Evolutionary conservation across 2,329 filamentous ascomycete genomes (phyloP).

Genomic region (Pestalotiopsis sp.): DNA sequence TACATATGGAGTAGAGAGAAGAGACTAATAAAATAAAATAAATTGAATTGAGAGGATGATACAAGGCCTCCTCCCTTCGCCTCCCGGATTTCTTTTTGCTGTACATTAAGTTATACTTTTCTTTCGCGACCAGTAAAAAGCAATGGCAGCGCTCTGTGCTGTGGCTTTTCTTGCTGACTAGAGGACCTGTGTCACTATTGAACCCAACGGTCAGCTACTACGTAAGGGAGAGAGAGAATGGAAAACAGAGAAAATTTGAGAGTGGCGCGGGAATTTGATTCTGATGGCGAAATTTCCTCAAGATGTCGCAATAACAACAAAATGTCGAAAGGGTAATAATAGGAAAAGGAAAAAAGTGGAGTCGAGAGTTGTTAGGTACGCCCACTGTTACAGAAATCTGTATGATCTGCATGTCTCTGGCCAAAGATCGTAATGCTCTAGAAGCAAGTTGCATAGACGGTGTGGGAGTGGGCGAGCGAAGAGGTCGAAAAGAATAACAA

Average conservation of each 20-base stretch:
- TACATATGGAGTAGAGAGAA: not conserved
- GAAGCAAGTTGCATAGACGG: constrained; percentile 6
- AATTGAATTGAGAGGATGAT: not conserved
- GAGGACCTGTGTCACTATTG: not conserved
- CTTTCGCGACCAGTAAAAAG: not conserved
- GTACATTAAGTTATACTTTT: constrained; percentile 1
- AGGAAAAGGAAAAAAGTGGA: not conserved
- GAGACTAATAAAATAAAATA: not conserved
- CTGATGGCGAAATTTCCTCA: no score
- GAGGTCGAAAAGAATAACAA: not conserved
- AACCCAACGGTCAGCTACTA: not conserved
- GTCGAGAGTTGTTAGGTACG: not conserved
- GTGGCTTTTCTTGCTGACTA: not conserved
- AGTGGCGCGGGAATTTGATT: no score
- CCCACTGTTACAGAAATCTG: constrained; percentile 4
- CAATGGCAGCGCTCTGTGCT: not conserved
- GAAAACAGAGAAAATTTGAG: not conserved
- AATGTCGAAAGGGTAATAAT: not conserved
- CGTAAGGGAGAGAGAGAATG: not conserved
- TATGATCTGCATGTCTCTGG: constrained; percentile 8
- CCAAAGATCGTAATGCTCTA: constrained; percentile 10
- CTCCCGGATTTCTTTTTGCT: not conserved
- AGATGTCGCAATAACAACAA: not conserved
- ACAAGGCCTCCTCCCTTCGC: not conserved
- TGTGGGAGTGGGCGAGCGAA: no score